These are phyloP conservation scores for Crepidotus variabilis DNA, from an alignment of 768 basidiomycete species.

Conservation along the genomic window DNA sequence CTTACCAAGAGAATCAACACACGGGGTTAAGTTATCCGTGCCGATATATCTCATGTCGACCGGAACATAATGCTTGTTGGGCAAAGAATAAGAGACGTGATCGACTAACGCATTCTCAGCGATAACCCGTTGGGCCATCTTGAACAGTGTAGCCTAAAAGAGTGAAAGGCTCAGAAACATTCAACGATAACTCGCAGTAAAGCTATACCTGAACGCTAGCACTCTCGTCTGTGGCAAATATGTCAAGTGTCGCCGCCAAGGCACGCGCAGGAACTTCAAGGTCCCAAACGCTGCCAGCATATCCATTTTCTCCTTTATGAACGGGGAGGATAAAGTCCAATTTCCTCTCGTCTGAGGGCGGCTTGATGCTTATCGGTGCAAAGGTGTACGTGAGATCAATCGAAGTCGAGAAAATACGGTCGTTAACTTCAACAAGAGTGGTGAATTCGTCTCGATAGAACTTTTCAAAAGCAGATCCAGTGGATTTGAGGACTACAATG, in stretches of 20 bases:
- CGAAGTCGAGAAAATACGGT: slow-evolving; percentile 88
- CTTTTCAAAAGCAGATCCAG: slow-evolving; percentile 79
- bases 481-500: slow-evolving; percentile 76
- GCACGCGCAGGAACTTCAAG: slow-evolving; percentile 48
- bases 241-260: slow-evolving; percentile 64
- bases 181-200: neutral
- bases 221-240: slow-evolving; percentile 85
- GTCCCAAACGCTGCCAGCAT: slow-evolving; percentile 55
- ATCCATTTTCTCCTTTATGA: slow-evolving; percentile 28
- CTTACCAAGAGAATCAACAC: slow-evolving; percentile 1
- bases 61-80: slow-evolving; percentile 94
- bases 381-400: slow-evolving; percentile 77
- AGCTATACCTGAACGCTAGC: slow-evolving; percentile 81
- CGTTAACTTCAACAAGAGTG: slow-evolving; percentile 78
- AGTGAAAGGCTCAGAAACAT: neutral
- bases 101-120: slow-evolving; percentile 57
- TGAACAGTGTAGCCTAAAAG: slow-evolving; percentile 86
- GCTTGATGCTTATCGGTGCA: slow-evolving; percentile 36
- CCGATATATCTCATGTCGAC: slow-evolving; percentile 77
- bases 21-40: slow-evolving; percentile 34
- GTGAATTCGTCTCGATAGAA: slow-evolving; percentile 87
- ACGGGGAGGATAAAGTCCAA: slow-evolving; percentile 44
- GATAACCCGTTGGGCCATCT: slow-evolving; percentile 77
- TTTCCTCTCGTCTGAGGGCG: slow-evolving; percentile 49
- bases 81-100: slow-evolving; percentile 68